Evolutionary conservation across 202 grass and related monocot genomes (phyloP).

Genomic region (Brachypodium distachyon): DNA sequence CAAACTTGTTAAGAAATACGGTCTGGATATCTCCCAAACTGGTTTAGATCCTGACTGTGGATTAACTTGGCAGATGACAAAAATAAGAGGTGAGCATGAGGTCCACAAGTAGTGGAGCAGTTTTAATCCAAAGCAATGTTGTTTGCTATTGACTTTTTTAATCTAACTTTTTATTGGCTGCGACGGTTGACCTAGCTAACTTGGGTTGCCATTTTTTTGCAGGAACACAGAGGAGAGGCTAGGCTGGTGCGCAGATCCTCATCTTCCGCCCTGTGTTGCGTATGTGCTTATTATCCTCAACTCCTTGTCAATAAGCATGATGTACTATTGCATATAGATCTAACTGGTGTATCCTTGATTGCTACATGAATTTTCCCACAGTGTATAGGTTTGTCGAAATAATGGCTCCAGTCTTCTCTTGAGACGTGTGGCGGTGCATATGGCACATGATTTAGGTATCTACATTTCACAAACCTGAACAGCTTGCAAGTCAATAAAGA

Average conservation of each 20-base stretch:
- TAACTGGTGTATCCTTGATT: neutral
- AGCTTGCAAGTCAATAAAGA: too few relatives aligned
- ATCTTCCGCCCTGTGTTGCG: constrained; percentile 86
- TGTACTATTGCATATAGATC: neutral
- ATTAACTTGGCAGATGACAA: constrained; percentile 87
- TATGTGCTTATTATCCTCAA: constrained; percentile 24
- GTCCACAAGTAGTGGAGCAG: constrained; percentile 66
- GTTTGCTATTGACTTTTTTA: too few relatives aligned
- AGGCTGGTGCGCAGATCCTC: constrained; percentile 68
- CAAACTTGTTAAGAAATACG: constrained; percentile 73
- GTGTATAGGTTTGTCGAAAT: constrained; percentile 77
- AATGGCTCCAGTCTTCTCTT: constrained; percentile 88
- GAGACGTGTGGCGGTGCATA: constrained; percentile 78
- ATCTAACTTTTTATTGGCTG: too few relatives aligned
- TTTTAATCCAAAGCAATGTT: too few relatives aligned
- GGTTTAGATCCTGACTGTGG: constrained; percentile 53
- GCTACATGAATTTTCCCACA: too few relatives aligned
- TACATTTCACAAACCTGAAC: too few relatives aligned
- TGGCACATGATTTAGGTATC: constrained; percentile 97
- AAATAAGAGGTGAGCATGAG: constrained; percentile 69
- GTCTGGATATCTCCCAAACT: constrained; percentile 72
- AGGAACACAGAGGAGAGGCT: constrained; percentile 73
- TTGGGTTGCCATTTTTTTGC: neutral
- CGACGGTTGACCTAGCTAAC: neutral
- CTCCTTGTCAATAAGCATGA: neutral